Evolutionary conservation across 768 basidiomycete genomes (phyloP).

Genomic region (Lactarius psammicola): DNA sequence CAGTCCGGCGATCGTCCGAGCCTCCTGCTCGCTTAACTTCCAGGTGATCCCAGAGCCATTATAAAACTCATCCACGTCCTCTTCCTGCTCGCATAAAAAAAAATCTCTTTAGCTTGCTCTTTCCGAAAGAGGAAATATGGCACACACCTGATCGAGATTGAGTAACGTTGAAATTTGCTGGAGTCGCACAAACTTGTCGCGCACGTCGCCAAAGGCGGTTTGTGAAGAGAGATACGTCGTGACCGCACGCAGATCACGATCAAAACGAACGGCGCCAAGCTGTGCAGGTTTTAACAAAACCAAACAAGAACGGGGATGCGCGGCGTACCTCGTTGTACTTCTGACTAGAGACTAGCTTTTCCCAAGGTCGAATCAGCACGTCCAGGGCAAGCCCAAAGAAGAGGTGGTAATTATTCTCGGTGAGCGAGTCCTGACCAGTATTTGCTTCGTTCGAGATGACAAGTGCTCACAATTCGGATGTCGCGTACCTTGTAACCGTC

Average conservation of each 20-base stretch:
- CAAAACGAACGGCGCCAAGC: constrained; percentile 95
- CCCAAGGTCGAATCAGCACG: constrained; percentile 91
- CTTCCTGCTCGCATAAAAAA: constrained; percentile 55
- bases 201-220: constrained; percentile 82
- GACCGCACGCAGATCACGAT: constrained; percentile 85
- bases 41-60: constrained; percentile 89
- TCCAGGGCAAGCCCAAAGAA: constrained; percentile 87
- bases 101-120: constrained; percentile 17
- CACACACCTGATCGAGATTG: constrained; percentile 76
- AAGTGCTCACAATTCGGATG: too few relatives aligned
- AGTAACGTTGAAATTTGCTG: constrained; percentile 92
- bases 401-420: constrained; percentile 81
- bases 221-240: constrained; percentile 83
- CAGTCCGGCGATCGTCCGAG: constrained; percentile 62
- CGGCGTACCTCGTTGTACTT: constrained; percentile 80
- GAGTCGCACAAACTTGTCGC: constrained; percentile 88
- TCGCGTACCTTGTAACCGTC: constrained; percentile 78
- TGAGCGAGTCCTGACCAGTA: constrained; percentile 68
- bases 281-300: constrained; percentile 35
- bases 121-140: constrained; percentile 3
- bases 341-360: constrained; percentile 76
- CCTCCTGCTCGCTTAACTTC: constrained; percentile 78
- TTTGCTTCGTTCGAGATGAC: not conserved
- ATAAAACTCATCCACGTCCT: constrained; percentile 93
- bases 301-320: not conserved